Percentiles rank a stretch among this genome's conserved stretches.
phyloP scores from a whole-genome alignment of 2,329 filamentous ascomycete genomes.

The Colletotrichum navitas region DNA sequence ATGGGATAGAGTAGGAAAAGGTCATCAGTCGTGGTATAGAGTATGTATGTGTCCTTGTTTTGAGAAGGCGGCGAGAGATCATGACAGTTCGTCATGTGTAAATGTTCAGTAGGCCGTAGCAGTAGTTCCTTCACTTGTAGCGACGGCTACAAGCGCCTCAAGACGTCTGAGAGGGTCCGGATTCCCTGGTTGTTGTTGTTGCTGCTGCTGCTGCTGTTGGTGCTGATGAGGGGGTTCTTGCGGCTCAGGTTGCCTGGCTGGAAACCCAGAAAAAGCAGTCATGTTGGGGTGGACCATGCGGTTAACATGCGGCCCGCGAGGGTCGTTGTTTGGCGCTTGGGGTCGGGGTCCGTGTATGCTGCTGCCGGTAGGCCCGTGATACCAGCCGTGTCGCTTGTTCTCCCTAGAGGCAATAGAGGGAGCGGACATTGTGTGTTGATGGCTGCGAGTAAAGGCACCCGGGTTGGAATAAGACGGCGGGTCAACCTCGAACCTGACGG shows the following conservation, averaged over 20 bases:
- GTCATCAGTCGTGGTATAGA: conserved; percentile 36
- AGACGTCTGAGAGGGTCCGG: conserved; percentile 54
- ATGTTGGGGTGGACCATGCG: conserved; percentile 71
- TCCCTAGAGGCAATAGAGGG: conserved; percentile 69
- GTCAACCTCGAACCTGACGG: conserved; percentile 68
- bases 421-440: conserved; percentile 72
- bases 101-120: conserved; percentile 54
- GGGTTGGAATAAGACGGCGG: conserved; percentile 48
- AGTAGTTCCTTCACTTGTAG: conserved; percentile 59
- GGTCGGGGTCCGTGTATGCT: conserved; percentile 44
- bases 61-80: not conserved
- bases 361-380: conserved; percentile 65
- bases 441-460: conserved; percentile 45
- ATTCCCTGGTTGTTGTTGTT: conserved; percentile 36
- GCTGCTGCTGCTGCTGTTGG: conserved; percentile 43
- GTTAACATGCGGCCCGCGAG: conserved; percentile 61
- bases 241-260: conserved; percentile 51
- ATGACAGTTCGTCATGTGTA: not conserved
- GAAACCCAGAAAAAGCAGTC: conserved; percentile 64
- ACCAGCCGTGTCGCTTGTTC: conserved; percentile 79
- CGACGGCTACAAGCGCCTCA: conserved; percentile 59
- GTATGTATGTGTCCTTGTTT: conserved; percentile 8
- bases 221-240: conserved; percentile 41
- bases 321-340: conserved; percentile 48
- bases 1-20: conserved; percentile 7